Base-by-base conservation (phyloP, 176 grass and related monocot species). In the Eragrostis nindensis region DNA sequence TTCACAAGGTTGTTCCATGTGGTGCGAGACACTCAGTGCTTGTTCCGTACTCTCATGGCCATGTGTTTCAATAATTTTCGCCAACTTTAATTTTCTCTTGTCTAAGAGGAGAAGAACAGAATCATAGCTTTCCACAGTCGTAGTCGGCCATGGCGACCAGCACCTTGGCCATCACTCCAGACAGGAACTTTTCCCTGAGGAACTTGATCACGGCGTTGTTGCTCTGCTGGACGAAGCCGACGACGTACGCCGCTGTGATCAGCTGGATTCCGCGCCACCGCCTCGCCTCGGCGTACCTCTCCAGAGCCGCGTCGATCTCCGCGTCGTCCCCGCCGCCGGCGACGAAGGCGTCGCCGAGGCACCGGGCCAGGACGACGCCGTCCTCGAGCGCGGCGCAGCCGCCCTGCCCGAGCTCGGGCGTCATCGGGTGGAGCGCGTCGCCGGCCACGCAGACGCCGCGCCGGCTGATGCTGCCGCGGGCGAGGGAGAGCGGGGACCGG, bases 371-470 rank as follows among this genome's bases (percentile, higher is more conserved):
- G 59, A 93, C 84, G 55, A 95, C 80, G 66, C 90, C 79, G 29
- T 95, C 92, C 87, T 98, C 92, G 21, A 98, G 82, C 67, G 86
- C 86, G 3, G 80, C 47, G 82, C 92, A 91, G 9, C 75, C 90
- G 42, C 95, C 90, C 86, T 98, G 92, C 0, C 92, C 92, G 80
- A 98, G 61, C 32, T 98, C 92, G 0, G 96, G 90, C 8, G 86
- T 95, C 96, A 91, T 98, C n/a, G 92, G 86, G 85, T 95, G 96
- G 21, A 95, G 55, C 25, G 92, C 92, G 68, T 98, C 96, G 7
- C 92, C 92, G 4, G 87, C 84, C 11, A 95, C 92, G 78, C 90
- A 95, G 17, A 89, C 76, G 67, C 89, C 90, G 71, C 81, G 80
- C 75, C 73, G 75, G 84, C 46, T 80, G 74, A 98, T 89, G 41